Percentiles rank a stretch among this genome's conserved stretches.
phyloP scores from a whole-genome alignment of 768 basidiomycete species.

The Candolleomyces aberdarensis region DNA sequence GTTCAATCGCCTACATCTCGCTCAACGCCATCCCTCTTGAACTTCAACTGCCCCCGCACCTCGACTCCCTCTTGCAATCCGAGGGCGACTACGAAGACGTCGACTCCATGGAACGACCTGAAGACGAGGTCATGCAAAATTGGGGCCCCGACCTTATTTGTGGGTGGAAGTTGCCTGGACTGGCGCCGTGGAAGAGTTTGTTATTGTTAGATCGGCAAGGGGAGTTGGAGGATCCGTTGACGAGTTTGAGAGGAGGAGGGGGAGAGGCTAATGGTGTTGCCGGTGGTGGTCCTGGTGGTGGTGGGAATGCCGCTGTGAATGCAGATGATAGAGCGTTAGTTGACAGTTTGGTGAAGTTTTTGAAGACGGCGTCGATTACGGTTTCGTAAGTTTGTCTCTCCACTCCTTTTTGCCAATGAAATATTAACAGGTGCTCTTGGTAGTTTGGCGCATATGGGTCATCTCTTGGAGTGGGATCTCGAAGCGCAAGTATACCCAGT shows the following conservation, averaged over 20 bases:
- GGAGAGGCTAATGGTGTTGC: slow-evolving; percentile 48
- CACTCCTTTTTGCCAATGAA: too few species aligned
- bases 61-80: slow-evolving; percentile 67
- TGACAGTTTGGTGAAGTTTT: slow-evolving; percentile 70
- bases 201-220: slow-evolving; percentile 65
- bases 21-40: slow-evolving; percentile 80
- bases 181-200: slow-evolving; percentile 91
- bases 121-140: slow-evolving; percentile 46
- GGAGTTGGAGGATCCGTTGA: slow-evolving; percentile 51
- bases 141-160: slow-evolving; percentile 71
- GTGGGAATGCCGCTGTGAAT: slow-evolving; percentile 42
- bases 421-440: too few species aligned
- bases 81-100: slow-evolving; percentile 52
- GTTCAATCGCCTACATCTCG: slow-evolving; percentile 72
- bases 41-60: slow-evolving; percentile 80
- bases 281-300: slow-evolving; percentile 49
- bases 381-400: slow-evolving; percentile 43
- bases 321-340: slow-evolving; percentile 66
- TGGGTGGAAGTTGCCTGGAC: slow-evolving; percentile 69
- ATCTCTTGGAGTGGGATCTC: slow-evolving; percentile 77
- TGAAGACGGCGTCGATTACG: slow-evolving; percentile 70
- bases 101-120: slow-evolving; percentile 47
- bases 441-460: slow-evolving; percentile 70
- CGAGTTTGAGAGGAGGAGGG: slow-evolving; percentile 45
- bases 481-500: slow-evolving; percentile 82